Evolutionary conservation across 352 stramenopile genomes (phyloP), one percentile per base, ranked within the genome.

Genomic region (Aphanomyces invadans): DNA sequence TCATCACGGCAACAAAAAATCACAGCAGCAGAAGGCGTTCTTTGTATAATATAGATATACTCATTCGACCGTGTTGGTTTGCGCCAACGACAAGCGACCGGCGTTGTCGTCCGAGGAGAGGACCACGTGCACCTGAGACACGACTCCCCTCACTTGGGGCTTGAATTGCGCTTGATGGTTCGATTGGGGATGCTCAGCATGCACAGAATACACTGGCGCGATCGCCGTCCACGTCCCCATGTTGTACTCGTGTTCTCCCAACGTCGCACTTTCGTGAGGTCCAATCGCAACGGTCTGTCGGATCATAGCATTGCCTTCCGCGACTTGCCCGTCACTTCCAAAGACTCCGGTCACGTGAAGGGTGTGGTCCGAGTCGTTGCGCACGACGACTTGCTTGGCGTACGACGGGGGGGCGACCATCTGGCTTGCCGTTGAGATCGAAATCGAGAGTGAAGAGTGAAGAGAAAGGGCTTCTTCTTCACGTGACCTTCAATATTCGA

Each of bases 211-310:
- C 19, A 93, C 70, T 52, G 81, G 73, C 7, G 82, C 83, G 33
- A 83, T 72, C 3, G 80, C 81, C 48, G 74, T 89, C 79, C 78
- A 91, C 36, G 74, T 72, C 62, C 75, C 84, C 84, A 93, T 93
- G 74, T 93, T 75, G 74, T 87, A 91, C 71, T 82, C 73, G 62
- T 87, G 76, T 63, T 88, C 82, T 33, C 76, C 72, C 39, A 91
- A 70, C 26, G 38, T 76, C 4, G 60, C 64, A 31, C 77, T 72
- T 0, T 70, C 71, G 7, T 78, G 63, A 0, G 82, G 74, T 25
- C 70, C 77, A 42, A 90, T 48, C 65, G 81, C 75, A 44, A 75
- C 64, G 36, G 72, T 81, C 68, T 89, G 76, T 33, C 68, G 65
- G 64, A 91, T 83, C 73, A 89, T 87, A 39, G 70, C 72, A 57